A percentile compares a stretch with the other conserved stretches of the same genome.
phyloP scores from a whole-genome alignment of 768 basidiomycete species.

The Termitomyces sp. region DNA sequence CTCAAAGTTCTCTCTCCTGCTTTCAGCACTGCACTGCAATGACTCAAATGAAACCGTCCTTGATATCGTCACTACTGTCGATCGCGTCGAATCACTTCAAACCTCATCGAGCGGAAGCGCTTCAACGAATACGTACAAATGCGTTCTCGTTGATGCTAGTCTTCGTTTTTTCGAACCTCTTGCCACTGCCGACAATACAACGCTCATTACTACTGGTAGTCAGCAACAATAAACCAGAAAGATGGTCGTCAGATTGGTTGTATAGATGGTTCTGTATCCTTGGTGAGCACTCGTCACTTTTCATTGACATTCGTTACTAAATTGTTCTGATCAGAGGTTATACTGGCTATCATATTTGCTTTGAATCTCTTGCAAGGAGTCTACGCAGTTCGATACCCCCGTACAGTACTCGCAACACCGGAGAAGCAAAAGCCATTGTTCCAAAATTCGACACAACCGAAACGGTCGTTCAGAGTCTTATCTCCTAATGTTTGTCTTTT shows the following conservation, averaged over 20 bases:
- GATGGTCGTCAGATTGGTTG: conserved; percentile 29
- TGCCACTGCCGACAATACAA: conserved; percentile 35
- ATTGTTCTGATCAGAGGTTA: conserved; percentile 24
- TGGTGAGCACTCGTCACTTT: conserved; percentile 22
- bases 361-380: conserved; percentile 36
- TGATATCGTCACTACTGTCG: conserved; percentile 15
- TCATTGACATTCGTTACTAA: background rate
- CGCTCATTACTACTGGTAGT: conserved; percentile 23
- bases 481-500: conserved; percentile 31
- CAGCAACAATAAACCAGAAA: conserved; percentile 15
- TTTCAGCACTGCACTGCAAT: background rate
- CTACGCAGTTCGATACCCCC: conserved; percentile 40
- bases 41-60: background rate
- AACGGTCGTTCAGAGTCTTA: conserved; percentile 30
- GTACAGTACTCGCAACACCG: conserved; percentile 29
- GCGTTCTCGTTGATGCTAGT: conserved; percentile 27
- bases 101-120: conserved; percentile 38
- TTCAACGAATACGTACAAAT: conserved; percentile 37
- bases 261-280: conserved; percentile 33
- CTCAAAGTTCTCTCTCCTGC: background rate
- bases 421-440: conserved; percentile 21
- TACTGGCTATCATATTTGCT: conserved; percentile 23
- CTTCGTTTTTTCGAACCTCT: conserved; percentile 29
- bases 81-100: conserved; percentile 28
- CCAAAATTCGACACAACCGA: conserved; percentile 22